Evolutionary conservation across 192 early-diverging fungal species (phyloP), one percentile per base, ranked within the genome.

Genomic region (Helicostylum pulchrum): DNA sequence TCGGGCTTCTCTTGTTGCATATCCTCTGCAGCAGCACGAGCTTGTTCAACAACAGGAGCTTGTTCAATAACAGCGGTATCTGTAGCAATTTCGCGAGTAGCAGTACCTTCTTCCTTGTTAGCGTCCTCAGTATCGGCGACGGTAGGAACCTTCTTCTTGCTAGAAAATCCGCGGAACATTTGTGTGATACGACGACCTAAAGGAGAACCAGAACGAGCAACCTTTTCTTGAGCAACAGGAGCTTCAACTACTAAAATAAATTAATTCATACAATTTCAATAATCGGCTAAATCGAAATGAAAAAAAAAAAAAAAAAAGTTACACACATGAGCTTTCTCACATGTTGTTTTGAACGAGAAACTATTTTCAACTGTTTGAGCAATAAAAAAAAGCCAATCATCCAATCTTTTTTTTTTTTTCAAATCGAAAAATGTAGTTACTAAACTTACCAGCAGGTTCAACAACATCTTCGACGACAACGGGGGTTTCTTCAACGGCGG

Each of bases 181-280:
- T 70, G 68, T n/a, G 68, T 70, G 20, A 70, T 19, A 49, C 68
- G 61, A 52, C 68, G 68, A 11, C 68, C 61, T 5, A 70, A 57
- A 26, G 68, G 68, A 11, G 68, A 70, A 2, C 61, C 48, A 43
- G 68, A 32, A 44, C 68, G 68, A 57, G 68, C 43, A 23, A 31
- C 30, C 46, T 70, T 70, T 52, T 67, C 65, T 50, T 54, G 46
- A 32, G 60, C 15, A 46, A 56, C 36, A 59, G 63, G 26, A 36
- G 15, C 63, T 42, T 17, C 63, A 45, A 30, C 26, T 52, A 30
- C 7, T 12, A 12, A 19, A 56, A 44, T 21, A 42, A 42, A 45
- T 58, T 5, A 43, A 21, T 21, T n/a, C n/a, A 21, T 21, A 30
- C 7, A 10, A 45, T 23, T n/a, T 20, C 19, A 45, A 44, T 19